phyloP scores from a whole-genome alignment of 1,139 yeast species.

The Citeromyces hawaiiensis region DNA sequence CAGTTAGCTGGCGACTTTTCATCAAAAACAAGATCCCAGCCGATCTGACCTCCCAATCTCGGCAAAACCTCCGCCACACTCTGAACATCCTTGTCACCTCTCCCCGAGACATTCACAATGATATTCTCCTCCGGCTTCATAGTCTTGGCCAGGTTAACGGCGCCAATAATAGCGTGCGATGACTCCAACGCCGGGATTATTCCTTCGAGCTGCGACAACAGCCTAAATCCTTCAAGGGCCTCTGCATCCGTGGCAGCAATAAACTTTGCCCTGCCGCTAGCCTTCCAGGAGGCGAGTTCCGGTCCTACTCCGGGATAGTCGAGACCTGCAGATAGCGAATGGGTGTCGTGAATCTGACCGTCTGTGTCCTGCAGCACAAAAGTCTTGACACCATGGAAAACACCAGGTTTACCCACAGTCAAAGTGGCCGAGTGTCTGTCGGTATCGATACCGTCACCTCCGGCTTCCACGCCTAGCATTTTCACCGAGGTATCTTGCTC shows the following conservation, averaged over 20 bases:
- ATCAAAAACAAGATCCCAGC: slow-evolving; percentile 93
- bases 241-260: slow-evolving; percentile 89
- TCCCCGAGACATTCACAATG: slow-evolving; percentile 85
- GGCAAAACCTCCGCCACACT: slow-evolving; percentile 94
- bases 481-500: slow-evolving; percentile 68
- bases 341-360: slow-evolving; percentile 97
- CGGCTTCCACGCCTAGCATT: slow-evolving; percentile 94
- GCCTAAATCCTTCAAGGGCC: slow-evolving; percentile 81
- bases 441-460: slow-evolving; percentile 92
- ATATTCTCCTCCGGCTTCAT: slow-evolving; percentile 70
- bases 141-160: slow-evolving; percentile 75
- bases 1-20: slow-evolving; percentile 5
- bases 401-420: slow-evolving; percentile 90
- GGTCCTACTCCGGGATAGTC: slow-evolving; percentile 99
- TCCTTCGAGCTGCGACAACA: slow-evolving; percentile 89
- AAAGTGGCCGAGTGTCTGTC: slow-evolving; percentile 85
- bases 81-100: slow-evolving; percentile 99
- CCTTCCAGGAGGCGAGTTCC: slow-evolving; percentile 91
- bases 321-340: slow-evolving; percentile 94
- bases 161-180: slow-evolving; percentile 92
- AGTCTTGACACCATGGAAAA: slow-evolving; percentile 94
- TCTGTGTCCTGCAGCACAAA: slow-evolving; percentile 81
- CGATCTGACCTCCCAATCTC: slow-evolving; percentile 74
- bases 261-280: slow-evolving; percentile 83
- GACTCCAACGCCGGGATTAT: slow-evolving; percentile 97